Evolutionary conservation across 2,329 filamentous ascomycete genomes (phyloP).

Genomic region (Madurella fahalii): DNA sequence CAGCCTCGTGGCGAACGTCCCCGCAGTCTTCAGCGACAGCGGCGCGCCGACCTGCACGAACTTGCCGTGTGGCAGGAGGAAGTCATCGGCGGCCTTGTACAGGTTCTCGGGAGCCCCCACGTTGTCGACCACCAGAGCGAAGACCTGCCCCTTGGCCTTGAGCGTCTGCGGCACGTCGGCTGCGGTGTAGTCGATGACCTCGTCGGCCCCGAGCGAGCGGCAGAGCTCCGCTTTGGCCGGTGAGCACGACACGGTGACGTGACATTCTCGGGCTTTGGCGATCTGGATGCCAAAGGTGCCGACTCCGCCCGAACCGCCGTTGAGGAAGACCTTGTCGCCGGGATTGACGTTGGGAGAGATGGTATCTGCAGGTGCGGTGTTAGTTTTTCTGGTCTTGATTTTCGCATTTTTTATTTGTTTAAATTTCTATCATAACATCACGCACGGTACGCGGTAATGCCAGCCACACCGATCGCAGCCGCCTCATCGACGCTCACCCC

Average conservation of each 20-base stretch:
- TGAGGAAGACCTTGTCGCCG: constrained; percentile 59
- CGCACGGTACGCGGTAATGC: constrained; percentile 41
- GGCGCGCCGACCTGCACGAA: constrained; percentile 51
- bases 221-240: constrained; percentile 53
- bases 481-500: constrained; percentile 40
- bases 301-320: constrained; percentile 60
- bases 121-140: constrained; percentile 54
- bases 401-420: background rate
- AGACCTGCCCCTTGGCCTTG: constrained; percentile 44
- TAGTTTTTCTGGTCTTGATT: background rate
- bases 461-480: constrained; percentile 43
- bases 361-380: constrained; percentile 26
- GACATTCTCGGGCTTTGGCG: constrained; percentile 56
- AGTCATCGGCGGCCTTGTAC: constrained; percentile 50
- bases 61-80: constrained; percentile 44
- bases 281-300: constrained; percentile 61
- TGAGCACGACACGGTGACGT: constrained; percentile 58
- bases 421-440: background rate
- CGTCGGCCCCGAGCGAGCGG: constrained; percentile 57
- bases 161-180: constrained; percentile 44
- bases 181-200: constrained; percentile 57
- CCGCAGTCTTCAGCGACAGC: constrained; percentile 21
- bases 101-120: constrained; percentile 47
- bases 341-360: constrained; percentile 43
- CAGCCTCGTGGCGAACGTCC: constrained; percentile 22